These are phyloP conservation scores for Aegilops speltoides DNA, from an alignment of 176 grass and related monocot genomes.

Conservation along the genomic window DNA sequence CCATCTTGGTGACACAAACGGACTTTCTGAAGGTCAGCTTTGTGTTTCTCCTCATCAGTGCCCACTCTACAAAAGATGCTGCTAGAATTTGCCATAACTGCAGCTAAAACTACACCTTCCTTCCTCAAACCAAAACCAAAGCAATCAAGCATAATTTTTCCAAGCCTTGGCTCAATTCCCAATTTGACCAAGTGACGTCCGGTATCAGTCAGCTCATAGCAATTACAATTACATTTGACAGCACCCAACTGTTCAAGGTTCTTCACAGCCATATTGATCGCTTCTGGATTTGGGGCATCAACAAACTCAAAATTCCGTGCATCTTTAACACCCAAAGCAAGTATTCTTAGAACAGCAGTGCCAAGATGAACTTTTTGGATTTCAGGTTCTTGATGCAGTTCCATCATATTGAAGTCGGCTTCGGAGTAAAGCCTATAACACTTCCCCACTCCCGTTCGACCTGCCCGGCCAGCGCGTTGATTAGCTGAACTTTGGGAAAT, in stretches of 20 bases:
- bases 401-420: constrained; percentile 74
- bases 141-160: constrained; percentile 93
- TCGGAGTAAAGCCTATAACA: constrained; percentile 93
- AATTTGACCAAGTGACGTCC: constrained; percentile 76
- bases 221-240: constrained; percentile 42
- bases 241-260: constrained; percentile 86
- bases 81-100: constrained; percentile 90
- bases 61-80: constrained; percentile 98
- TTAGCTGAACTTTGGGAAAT: constrained; percentile 90
- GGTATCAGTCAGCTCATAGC: constrained; percentile 64
- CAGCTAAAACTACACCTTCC: constrained; percentile 81
- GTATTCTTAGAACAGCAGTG: constrained; percentile 77
- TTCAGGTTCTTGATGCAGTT: constrained; percentile 89
- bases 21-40: constrained; percentile 77
- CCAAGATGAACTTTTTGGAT: constrained; percentile 92
- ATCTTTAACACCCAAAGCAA: constrained; percentile 72
- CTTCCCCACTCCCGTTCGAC: constrained; percentile 70
- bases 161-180: constrained; percentile 77
- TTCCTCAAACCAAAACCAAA: constrained; percentile 61
- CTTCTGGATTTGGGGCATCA: constrained; percentile 75
- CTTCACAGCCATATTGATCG: constrained; percentile 61
- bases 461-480: constrained; percentile 80
- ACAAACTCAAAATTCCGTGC: constrained; percentile 79
- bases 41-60: constrained; percentile 70
- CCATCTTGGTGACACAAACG: constrained; percentile 84